Conservation (phyloP, 257 asterid genomes). For the Lantana camara region DNA sequence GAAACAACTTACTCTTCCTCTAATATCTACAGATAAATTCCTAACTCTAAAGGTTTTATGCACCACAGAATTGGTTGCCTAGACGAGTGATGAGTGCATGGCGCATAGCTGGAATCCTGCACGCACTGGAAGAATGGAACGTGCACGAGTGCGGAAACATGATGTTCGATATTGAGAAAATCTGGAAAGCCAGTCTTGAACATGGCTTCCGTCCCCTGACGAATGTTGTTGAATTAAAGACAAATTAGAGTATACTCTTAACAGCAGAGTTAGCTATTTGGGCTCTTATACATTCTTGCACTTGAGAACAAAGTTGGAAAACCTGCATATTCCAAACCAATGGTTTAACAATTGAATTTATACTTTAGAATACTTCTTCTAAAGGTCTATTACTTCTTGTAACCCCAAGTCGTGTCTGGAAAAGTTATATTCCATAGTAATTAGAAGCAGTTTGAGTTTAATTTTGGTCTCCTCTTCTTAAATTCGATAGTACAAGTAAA, state of each 20-base stretch:
- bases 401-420: not conserved
- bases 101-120: slow-evolving; percentile 56
- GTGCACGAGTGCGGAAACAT: slow-evolving; percentile 50
- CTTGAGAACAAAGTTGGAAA: not conserved
- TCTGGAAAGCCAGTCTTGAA: slow-evolving; percentile 48
- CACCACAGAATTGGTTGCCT: slow-evolving; percentile 53
- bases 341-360: too few species aligned
- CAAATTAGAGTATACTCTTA: slow-evolving; percentile 8
- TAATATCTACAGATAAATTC: not conserved
- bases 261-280: not conserved
- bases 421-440: too few species aligned
- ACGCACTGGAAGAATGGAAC: slow-evolving; percentile 52
- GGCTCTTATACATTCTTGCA: not conserved
- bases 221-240: slow-evolving; percentile 21
- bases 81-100: slow-evolving; percentile 59
- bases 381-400: too few species aligned
- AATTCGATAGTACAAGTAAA: too few species aligned
- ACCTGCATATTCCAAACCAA: too few species aligned
- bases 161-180: slow-evolving; percentile 40
- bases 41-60: not conserved
- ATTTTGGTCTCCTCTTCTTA: too few species aligned
- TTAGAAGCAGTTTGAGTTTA: too few species aligned
- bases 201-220: slow-evolving; percentile 52
- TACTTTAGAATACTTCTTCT: too few species aligned
- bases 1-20: too few species aligned